Percentiles rank a stretch among this genome's conserved stretches.
phyloP scores from a whole-genome alignment of 345 rosid genomes.

The Viola odorata region DNA sequence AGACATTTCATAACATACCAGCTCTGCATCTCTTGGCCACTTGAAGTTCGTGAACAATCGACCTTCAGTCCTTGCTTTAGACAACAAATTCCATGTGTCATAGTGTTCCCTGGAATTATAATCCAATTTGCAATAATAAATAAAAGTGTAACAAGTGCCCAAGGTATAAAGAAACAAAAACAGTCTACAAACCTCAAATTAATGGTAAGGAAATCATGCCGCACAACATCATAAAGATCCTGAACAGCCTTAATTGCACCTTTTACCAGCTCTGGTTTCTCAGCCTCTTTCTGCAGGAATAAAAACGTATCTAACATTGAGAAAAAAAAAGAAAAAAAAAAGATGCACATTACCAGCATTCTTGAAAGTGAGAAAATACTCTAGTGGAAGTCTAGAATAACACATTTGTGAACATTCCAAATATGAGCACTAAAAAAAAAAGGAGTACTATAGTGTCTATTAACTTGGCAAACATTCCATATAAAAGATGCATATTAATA shows the following conservation, averaged over 20 bases:
- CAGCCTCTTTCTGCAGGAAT: slow-evolving; percentile 62
- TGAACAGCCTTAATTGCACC: slow-evolving; percentile 92
- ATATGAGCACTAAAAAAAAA: too few relatives aligned
- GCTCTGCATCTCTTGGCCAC: slow-evolving; percentile 82
- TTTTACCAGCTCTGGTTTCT: slow-evolving; percentile 56
- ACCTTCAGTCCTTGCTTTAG: slow-evolving; percentile 82
- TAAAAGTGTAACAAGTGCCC: slow-evolving; percentile 7
- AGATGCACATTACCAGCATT: background rate
- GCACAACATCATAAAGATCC: slow-evolving; percentile 95
- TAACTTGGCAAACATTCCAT: too few relatives aligned
- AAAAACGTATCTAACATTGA: background rate
- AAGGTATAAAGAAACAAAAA: slow-evolving; percentile 7
- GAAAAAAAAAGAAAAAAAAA: slow-evolving; percentile 9
- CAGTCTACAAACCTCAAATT: slow-evolving; percentile 59
- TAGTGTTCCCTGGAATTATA: slow-evolving; percentile 56
- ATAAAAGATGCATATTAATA: too few relatives aligned
- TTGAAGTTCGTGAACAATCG: slow-evolving; percentile 79
- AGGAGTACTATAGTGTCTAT: too few relatives aligned
- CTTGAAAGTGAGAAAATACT: background rate
- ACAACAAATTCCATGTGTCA: slow-evolving; percentile 66
- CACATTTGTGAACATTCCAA: too few relatives aligned
- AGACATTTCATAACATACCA: slow-evolving; percentile 43
- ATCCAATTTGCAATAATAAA: slow-evolving; percentile 6
- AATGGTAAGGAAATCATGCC: slow-evolving; percentile 61
- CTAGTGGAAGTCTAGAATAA: too few relatives aligned